These are phyloP conservation scores for Fraxinus greggii DNA, from an alignment of 305 asterid species.

Conservation along the genomic window DNA sequence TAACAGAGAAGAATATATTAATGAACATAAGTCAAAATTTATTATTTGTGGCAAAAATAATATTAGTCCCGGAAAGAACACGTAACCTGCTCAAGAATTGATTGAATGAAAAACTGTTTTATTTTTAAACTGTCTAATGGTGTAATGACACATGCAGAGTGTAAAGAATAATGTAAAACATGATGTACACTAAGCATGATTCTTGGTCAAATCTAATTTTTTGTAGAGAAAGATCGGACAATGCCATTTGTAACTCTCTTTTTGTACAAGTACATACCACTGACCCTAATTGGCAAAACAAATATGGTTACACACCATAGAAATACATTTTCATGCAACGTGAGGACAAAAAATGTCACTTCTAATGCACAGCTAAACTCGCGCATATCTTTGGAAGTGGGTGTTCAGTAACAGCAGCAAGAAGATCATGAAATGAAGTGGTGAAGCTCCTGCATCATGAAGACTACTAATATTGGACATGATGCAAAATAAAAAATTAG, in stretches of 20 bases:
- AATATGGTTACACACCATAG: background rate
- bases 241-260: no score
- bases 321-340: constrained; percentile 1
- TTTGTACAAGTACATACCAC: constrained; percentile 2
- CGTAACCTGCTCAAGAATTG: background rate
- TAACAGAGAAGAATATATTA: background rate
- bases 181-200: no score
- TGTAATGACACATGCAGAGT: no score
- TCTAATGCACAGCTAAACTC: constrained; percentile 6
- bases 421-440: background rate
- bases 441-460: background rate
- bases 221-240: no score
- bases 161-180: no score
- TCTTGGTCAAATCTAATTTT: no score
- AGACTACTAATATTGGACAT: background rate
- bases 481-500: background rate
- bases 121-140: no score
- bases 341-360: background rate
- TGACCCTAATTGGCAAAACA: constrained; percentile 7
- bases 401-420: constrained; percentile 2
- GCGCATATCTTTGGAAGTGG: constrained; percentile 5
- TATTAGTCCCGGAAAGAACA: background rate
- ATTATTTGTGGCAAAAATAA: background rate
- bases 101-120: no score
- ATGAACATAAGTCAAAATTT: background rate